Evolutionary conservation across 257 asterid genomes (phyloP).

Genomic region (Petrea volubilis): DNA sequence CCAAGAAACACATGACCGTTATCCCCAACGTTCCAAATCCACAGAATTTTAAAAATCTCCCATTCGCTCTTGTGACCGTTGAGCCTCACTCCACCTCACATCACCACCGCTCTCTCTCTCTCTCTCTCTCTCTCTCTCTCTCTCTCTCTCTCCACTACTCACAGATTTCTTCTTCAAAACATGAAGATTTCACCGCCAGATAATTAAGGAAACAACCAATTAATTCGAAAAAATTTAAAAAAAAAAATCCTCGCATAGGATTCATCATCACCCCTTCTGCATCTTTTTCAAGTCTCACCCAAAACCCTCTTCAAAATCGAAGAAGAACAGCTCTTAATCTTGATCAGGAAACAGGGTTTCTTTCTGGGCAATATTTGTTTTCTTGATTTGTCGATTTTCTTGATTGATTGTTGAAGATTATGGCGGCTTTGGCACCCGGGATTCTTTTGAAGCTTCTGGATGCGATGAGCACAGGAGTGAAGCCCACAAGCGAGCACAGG

Average conservation of each 20-base stretch:
- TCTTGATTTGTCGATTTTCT: neutral
- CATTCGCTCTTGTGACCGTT: conserved; percentile 33
- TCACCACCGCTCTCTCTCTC: conserved; percentile 12
- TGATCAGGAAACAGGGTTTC: neutral
- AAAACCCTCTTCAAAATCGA: neutral
- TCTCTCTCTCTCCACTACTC: conserved; percentile 17
- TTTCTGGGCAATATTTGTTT: too few relatives aligned
- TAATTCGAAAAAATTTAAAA: neutral
- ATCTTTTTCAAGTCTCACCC: neutral
- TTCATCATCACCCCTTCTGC: neutral
- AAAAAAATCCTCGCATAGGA: too few relatives aligned
- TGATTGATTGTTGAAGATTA: conserved; percentile 5
- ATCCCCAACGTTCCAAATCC: conserved; percentile 40
- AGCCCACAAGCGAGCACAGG: conserved; percentile 83
- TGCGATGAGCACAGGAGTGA: conserved; percentile 74
- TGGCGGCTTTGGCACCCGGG: conserved; percentile 90
- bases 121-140: neutral
- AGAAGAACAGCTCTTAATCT: neutral
- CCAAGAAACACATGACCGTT: conserved; percentile 37
- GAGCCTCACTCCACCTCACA: conserved; percentile 26
- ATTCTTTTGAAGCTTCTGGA: conserved; percentile 69
- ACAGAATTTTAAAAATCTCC: conserved; percentile 25
- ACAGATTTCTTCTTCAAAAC: neutral
- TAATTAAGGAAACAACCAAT: neutral
- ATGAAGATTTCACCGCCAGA: neutral